Evolutionary conservation across 202 grass and related monocot species (phyloP).

Genomic region (Bolboschoenoplectus hybrid): DNA sequence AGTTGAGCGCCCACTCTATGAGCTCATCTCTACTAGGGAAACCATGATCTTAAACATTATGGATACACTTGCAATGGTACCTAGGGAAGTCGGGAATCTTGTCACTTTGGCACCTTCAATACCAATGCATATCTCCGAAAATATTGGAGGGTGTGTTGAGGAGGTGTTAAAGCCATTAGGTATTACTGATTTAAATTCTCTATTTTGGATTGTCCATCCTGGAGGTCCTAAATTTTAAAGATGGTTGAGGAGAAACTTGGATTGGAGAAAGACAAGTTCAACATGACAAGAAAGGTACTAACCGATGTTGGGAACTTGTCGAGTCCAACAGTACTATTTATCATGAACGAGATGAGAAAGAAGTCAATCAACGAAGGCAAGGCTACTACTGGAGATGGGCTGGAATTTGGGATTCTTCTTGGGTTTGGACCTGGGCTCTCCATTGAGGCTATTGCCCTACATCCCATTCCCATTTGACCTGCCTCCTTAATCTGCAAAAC

Average conservation of each 20-base stretch:
- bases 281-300: slow-evolving; percentile 17
- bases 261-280: slow-evolving; percentile 24
- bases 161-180: slow-evolving; percentile 30
- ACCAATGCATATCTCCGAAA: slow-evolving; percentile 37
- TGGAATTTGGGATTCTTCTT: slow-evolving; percentile 39
- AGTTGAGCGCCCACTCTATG: slow-evolving; percentile 23
- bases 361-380: slow-evolving; percentile 39
- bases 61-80: slow-evolving; percentile 29
- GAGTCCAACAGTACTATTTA: slow-evolving; percentile 37
- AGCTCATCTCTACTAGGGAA: slow-evolving; percentile 37
- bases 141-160: slow-evolving; percentile 24
- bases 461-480: not conserved
- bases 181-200: not conserved
- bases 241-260: slow-evolving; percentile 5
- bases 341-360: slow-evolving; percentile 38
- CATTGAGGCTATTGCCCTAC: slow-evolving; percentile 35
- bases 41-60: slow-evolving; percentile 37
- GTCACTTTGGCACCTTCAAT: slow-evolving; percentile 27
- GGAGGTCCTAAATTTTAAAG: not conserved
- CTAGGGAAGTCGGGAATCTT: slow-evolving; percentile 17
- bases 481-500: not conserved
- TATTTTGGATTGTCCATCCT: slow-evolving; percentile 16
- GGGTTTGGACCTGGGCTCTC: slow-evolving; percentile 44
- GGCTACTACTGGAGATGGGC: slow-evolving; percentile 38
- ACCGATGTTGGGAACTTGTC: slow-evolving; percentile 19